Percentiles rank a stretch among this genome's conserved stretches.
Conservation (phyloP, 257 asterid species). For the Fraxinus anomala region DNA sequence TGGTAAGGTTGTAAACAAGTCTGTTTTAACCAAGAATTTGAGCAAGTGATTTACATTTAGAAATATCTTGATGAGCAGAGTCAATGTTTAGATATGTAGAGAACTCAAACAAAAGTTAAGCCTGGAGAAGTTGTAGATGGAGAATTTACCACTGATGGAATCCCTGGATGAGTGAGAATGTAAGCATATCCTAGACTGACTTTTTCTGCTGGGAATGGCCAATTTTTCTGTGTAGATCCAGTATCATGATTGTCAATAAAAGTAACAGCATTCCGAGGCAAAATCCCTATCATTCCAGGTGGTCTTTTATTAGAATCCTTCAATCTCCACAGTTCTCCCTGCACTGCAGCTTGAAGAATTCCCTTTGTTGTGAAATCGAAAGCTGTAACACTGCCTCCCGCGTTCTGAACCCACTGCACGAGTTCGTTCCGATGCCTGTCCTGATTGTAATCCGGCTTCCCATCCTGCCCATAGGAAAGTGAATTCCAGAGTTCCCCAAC, state of each 20-base stretch:
- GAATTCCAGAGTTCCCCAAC: constrained; percentile 74
- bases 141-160: constrained; percentile 59
- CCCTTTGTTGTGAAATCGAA: constrained; percentile 90
- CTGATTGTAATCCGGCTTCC: constrained; percentile 54
- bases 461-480: constrained; percentile 37
- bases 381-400: constrained; percentile 54
- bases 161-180: constrained; percentile 87
- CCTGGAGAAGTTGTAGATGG: not conserved
- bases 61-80: not conserved
- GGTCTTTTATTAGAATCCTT: constrained; percentile 61
- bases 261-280: constrained; percentile 68
- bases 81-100: not conserved
- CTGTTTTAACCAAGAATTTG: not conserved
- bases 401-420: constrained; percentile 51
- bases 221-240: constrained; percentile 61
- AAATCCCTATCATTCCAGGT: constrained; percentile 77
- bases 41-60: not conserved
- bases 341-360: constrained; percentile 74
- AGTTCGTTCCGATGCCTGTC: constrained; percentile 54
- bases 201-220: constrained; percentile 86
- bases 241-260: constrained; percentile 90
- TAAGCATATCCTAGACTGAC: constrained; percentile 81
- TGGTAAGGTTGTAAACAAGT: not conserved
- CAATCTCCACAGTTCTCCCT: constrained; percentile 75
- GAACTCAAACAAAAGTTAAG: not conserved